Base-by-base conservation (phyloP, 2,329 filamentous ascomycete species). In the Teratosphaeriaceae sp. region DNA sequence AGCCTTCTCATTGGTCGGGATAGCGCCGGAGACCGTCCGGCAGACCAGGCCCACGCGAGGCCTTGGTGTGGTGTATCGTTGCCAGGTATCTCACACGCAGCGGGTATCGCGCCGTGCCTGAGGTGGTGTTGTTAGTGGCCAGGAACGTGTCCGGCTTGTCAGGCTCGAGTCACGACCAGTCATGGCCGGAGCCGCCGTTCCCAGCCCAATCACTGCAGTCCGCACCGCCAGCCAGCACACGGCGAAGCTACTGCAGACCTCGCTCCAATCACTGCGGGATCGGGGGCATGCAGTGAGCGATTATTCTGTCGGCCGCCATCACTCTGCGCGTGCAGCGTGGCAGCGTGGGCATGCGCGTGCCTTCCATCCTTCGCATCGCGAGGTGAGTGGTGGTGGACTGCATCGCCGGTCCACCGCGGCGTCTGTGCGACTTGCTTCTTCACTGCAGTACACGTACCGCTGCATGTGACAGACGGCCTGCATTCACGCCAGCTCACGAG, bases 171-270 rank as follows among this genome's bases (percentile, higher is more conserved):
- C n/a, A 13, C 35, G 19, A 8, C 35, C 35, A 38, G 13, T 38
- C 35, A 38, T n/a, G 22, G 12, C n/a, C 3, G 35, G 24, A 38
- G 35, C 35, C 22, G 31, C n/a, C 35, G 22, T 23, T 26, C 35
- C 35, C 22, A 26, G 22, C 16, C 35, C 35, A 38, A 38, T 38
- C 8, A 18, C 20, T 34, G 31, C 15, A 13, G 9, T 19, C 15
- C 11, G 4, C 27, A n/a, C n/a, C n/a, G n/a, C n/a, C n/a, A n/a
- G n/a, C n/a, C n/a, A 13, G 27, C 27, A 30, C 12, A 8, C 15
- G 4, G 15, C 8, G 18, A 38, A 20, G 19, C 35, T 38, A 38
- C 35, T 38, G 35, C 35, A 38, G 11, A 16, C 22, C 20, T 22
- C 19, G n/a, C 20, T 12, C 35, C 20, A 38, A 38, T 38, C 35